Evolutionary conservation across 2,329 filamentous ascomycete genomes (phyloP), one percentile per base, ranked within the genome.

Genomic region (Fusarium heterosporum): DNA sequence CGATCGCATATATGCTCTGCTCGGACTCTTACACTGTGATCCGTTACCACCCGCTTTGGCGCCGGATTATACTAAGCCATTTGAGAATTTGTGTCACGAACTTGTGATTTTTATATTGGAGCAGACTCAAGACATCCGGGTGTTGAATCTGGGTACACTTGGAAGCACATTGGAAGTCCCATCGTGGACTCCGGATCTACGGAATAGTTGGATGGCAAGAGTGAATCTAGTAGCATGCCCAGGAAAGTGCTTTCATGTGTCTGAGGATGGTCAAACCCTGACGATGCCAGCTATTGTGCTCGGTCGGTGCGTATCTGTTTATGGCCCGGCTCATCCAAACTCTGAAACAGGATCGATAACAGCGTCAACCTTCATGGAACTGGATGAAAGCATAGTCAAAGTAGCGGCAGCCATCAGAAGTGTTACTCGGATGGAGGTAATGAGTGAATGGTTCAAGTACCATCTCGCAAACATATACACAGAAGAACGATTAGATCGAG

Each of bases 381-480:
- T 50, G 1, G 63, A 67, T 2, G n/a, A 47, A 6, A 9, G 17
- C 1, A 34, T 67, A 1, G 39, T 67, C 0, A 46, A 39, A 4
- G 22, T 56, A 0, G 30, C 40, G 0, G 38, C 57, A 2, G 26
- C 52, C 2, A 51, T 67, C 0, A 29, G 30, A 4, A 26, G 17
- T 0, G 8, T 30, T 0, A 47, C 52, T 0, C 58, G 64, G 0
- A 14, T 64, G 46, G 25, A 42, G 0, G 11, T 64, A 0, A 67
- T 67, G 64, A 4, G 2, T 0, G 50, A 54, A 14, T 66, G 57
- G 52, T 14, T 67, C 1, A 54, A 19, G 3, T 34, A 42, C 1
- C 43, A 66, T 8, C 49, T 66, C 1, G 16, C 58, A 0, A 43
- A 59, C 1, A 67, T 67, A 9, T 66, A 49, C 6, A 67, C 39